phyloP scores from a whole-genome alignment of 495 filamentous ascomycete species.

The Aspergillus funiculosus region DNA sequence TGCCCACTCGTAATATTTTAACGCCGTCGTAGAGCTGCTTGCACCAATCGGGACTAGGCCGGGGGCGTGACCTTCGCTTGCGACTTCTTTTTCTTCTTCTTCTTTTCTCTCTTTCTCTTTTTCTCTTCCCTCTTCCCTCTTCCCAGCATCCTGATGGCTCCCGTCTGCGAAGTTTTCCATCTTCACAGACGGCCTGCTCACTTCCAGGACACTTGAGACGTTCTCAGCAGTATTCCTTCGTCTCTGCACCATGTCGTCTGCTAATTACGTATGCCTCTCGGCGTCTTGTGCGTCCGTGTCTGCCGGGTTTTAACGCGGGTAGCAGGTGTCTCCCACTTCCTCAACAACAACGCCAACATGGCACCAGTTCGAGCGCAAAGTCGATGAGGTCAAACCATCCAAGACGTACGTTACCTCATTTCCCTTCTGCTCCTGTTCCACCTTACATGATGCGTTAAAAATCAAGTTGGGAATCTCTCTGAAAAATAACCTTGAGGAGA shows the following conservation, averaged over 20 bases:
- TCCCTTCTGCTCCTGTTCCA: slow-evolving; percentile 10
- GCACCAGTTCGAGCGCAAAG: slow-evolving; percentile 69
- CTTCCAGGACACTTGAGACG: slow-evolving; percentile 15
- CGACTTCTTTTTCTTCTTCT: slow-evolving; percentile 11
- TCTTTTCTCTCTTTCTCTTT: slow-evolving; percentile 10
- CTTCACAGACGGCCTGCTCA: slow-evolving; percentile 25
- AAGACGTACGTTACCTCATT: slow-evolving; percentile 66
- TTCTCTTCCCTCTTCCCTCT: slow-evolving; percentile 19
- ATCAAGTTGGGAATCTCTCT: slow-evolving; percentile 99
- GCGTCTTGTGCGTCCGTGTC: slow-evolving; percentile 31
- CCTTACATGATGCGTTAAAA: slow-evolving; percentile 69
- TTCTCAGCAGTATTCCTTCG: background rate
- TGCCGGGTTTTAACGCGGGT: slow-evolving; percentile 38
- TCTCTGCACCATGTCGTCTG: slow-evolving; percentile 31
- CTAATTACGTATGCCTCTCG: slow-evolving; percentile 42
- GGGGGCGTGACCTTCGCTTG: slow-evolving; percentile 26
- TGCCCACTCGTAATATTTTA: too few relatives aligned
- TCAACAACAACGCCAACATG: slow-evolving; percentile 62
- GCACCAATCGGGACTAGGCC: slow-evolving; percentile 17
- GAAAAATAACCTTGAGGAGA: slow-evolving; percentile 78
- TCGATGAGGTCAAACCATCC: slow-evolving; percentile 78
- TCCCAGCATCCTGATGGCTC: slow-evolving; percentile 26
- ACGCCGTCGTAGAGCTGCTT: slow-evolving; percentile 9
- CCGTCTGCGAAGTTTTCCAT: slow-evolving; percentile 27
- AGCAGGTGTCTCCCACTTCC: slow-evolving; percentile 57